phyloP scores from a whole-genome alignment of 2,329 filamentous ascomycete species.

The Pseudogymnoascus sp. region DNA sequence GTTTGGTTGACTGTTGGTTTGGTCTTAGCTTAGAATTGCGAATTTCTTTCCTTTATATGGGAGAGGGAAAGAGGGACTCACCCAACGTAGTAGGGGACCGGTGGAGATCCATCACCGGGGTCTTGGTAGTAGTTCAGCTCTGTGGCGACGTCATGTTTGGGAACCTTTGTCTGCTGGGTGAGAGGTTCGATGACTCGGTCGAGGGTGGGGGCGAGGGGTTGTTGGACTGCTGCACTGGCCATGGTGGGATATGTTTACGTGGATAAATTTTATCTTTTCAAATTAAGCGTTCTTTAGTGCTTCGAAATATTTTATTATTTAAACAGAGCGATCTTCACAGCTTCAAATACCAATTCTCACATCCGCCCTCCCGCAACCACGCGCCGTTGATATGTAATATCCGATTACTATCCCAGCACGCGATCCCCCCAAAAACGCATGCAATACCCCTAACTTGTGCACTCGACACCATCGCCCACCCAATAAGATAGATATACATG shows the following conservation, averaged over 20 bases:
- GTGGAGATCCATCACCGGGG: conserved; percentile 15
- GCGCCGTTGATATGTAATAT: conserved; percentile 3
- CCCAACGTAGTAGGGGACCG: conserved; percentile 15
- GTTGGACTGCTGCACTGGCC: conserved; percentile 9
- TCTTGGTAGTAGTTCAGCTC: conserved; percentile 17
- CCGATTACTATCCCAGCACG: not conserved
- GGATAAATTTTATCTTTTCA: not conserved
- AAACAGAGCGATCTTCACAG: not conserved
- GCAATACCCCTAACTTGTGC: not conserved
- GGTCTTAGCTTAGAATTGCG: conserved; percentile 2
- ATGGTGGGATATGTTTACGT: conserved; percentile 2
- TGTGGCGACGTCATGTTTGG: conserved; percentile 15
- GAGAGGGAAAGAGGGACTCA: not conserved
- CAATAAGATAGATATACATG: not conserved
- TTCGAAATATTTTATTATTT: not conserved
- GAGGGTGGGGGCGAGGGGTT: not conserved
- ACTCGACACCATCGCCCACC: not conserved
- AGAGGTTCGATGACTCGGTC: not conserved
- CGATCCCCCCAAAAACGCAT: conserved; percentile 2
- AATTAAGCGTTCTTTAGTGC: not conserved
- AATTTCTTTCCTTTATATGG: not conserved
- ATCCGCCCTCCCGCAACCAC: not conserved
- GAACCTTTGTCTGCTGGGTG: not conserved
- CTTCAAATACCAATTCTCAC: not conserved
- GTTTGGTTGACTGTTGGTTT: not conserved